phyloP scores from a whole-genome alignment of 345 rosid species.

The Hibiscus trionum region DNA sequence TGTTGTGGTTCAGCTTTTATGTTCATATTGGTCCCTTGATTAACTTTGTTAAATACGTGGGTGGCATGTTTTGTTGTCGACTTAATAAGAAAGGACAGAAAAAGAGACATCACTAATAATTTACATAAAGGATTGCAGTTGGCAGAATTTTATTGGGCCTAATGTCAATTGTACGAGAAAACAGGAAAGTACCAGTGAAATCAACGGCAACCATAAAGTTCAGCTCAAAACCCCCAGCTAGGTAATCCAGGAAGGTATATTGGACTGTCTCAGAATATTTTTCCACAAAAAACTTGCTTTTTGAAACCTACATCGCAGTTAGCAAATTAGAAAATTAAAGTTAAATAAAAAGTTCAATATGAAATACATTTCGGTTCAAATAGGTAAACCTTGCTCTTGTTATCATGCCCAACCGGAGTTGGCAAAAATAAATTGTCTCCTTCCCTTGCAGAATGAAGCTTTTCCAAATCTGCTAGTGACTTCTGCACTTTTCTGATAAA shows the following conservation, averaged over 20 bases:
- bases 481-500: conserved; percentile 62
- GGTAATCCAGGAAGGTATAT: conserved; percentile 75
- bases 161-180: neutral
- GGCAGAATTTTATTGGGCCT: neutral
- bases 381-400: conserved; percentile 48
- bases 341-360: neutral
- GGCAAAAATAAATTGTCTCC: conserved; percentile 52
- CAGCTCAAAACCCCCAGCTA: conserved; percentile 74
- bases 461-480: conserved; percentile 72
- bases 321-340: conserved; percentile 3
- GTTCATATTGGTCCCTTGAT: neutral
- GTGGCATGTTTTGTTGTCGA: neutral
- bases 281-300: conserved; percentile 69
- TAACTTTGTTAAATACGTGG: neutral
- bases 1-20: neutral
- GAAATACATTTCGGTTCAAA: conserved; percentile 11
- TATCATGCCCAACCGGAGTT: conserved; percentile 45
- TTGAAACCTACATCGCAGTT: conserved; percentile 36
- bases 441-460: conserved; percentile 37
- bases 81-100: neutral
- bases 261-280: conserved; percentile 59
- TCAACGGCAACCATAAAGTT: conserved; percentile 96
- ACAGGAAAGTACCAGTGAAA: conserved; percentile 64
- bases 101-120: neutral
- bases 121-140: neutral